These are phyloP conservation scores for Cystobasidium sp. DNA, from an alignment of 1,284 basidiomycete genomes.

Conservation along the genomic window DNA sequence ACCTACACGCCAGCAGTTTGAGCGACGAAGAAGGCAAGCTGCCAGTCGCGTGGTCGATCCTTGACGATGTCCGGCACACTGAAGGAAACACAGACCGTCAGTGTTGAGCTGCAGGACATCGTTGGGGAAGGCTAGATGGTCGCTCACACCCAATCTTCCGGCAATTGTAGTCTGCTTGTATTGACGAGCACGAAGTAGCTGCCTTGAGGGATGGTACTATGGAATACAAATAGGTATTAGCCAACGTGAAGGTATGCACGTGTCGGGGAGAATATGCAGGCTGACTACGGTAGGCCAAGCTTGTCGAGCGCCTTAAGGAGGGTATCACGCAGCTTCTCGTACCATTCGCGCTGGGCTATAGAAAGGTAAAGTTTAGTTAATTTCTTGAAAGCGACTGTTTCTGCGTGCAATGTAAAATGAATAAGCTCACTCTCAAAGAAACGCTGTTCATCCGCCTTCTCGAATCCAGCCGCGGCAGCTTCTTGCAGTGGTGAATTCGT, in stretches of 20 bases:
- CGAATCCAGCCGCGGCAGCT: constrained; percentile 83
- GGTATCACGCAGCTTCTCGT: constrained; percentile 76
- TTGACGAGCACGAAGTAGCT: constrained; percentile 82
- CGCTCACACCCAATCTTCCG: constrained; percentile 70
- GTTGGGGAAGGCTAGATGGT: not conserved
- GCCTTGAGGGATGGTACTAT: constrained; percentile 75
- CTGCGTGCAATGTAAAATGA: not conserved
- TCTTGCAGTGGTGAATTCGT: constrained; percentile 64
- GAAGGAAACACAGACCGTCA: not conserved
- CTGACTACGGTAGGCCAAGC: constrained; percentile 76
- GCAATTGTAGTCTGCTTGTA: constrained; percentile 67
- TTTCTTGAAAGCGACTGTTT: too few species aligned
- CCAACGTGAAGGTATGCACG: not conserved
- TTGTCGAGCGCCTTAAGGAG: constrained; percentile 78
- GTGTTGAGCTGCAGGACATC: not conserved
- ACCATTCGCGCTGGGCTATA: constrained; percentile 70
- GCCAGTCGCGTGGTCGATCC: constrained; percentile 85
- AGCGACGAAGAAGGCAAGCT: constrained; percentile 61
- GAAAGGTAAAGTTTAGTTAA: not conserved
- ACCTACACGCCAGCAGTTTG: constrained; percentile 49
- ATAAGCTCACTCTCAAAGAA: constrained; percentile 69
- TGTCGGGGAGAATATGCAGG: not conserved
- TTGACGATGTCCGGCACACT: constrained; percentile 70
- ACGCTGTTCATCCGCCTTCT: constrained; percentile 69
- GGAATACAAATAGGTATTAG: not conserved